Evolutionary conservation across 306 rosid species (phyloP).

Genomic region (Medicago lupulina): DNA sequence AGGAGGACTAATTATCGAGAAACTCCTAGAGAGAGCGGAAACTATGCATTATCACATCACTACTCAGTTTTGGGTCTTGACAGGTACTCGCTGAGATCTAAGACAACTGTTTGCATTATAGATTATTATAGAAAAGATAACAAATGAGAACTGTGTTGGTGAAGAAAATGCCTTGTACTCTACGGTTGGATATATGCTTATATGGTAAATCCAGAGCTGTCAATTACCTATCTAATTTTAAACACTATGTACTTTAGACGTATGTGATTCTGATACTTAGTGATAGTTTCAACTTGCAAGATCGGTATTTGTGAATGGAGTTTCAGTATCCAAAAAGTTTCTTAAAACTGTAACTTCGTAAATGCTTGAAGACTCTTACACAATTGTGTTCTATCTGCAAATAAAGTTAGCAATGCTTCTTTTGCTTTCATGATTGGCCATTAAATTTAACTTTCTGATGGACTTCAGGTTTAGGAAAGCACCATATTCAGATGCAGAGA

Average conservation of each 20-base stretch:
- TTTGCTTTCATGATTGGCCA: conserved; percentile 26
- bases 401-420: conserved; percentile 28
- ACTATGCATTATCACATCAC: conserved; percentile 85
- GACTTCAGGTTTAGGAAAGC: conserved; percentile 72
- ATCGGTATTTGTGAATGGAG: conserved; percentile 2
- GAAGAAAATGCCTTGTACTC: conserved; percentile 32
- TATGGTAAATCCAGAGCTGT: conserved; percentile 23
- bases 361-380: conserved; percentile 17
- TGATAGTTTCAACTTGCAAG: conserved; percentile 27
- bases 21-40: conserved; percentile 64
- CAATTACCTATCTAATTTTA: conserved; percentile 18
- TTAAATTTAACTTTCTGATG: conserved; percentile 31
- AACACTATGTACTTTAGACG: not conserved
- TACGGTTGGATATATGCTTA: conserved; percentile 19
- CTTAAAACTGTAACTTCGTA: conserved; percentile 18
- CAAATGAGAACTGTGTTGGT: conserved; percentile 24
- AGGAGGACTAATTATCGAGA: conserved; percentile 65
- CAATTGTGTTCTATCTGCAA: conserved; percentile 16
- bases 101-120: not conserved
- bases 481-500: conserved; percentile 88
- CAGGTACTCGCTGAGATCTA: conserved; percentile 60
- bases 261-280: conserved; percentile 9
- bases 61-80: conserved; percentile 95
- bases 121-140: conserved; percentile 14
- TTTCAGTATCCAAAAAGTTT: not conserved